Evolutionary conservation across 768 basidiomycete genomes (phyloP), one percentile per base, ranked within the genome.

Genomic region (Boletellus ananiceps): DNA sequence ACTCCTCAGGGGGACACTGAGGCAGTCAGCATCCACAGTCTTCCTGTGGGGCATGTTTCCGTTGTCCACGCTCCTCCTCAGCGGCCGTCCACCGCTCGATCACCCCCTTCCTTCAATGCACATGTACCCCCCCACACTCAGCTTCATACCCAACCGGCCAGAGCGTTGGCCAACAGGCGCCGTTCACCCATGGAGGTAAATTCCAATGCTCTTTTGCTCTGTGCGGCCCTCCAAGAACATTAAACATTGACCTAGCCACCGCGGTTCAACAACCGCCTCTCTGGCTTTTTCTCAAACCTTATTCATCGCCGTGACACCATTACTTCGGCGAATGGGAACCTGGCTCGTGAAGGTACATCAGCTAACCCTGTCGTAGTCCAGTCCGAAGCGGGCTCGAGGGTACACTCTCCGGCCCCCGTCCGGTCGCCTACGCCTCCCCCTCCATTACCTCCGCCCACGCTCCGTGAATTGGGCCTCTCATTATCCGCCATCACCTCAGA

Each of bases 211-310:
- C 36, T 48, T 8, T 51, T 37, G 42, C 40, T 53, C 43, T 40
- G 35, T 40, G 23, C 25, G 32, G 40, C 13, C 41, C 42, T 40
- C 36, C 46, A 47, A 44, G 46, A 38, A 40, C 42, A 45, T 52
- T 56, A 15, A 53, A 8, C 18, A 42, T 48, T 14, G 33, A 32
- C 48, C 41, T 60, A 59, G 57, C 63, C 84, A 77, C 66, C 69
- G 51, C 83, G 88, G 49, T 70, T 83, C 34, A 76, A 84, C 23
- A 88, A 83, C 62, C 78, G 89, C 25, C 73, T 92, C 27, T 92
- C 90, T 21, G 89, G 89, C n/a, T 92, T 92, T 68, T 83, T 91
- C 64, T 84, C 80, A 14, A 81, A 80, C 58, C 75, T 92, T 50
- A 86, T 92, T 6, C 82, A 86, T 61, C 80, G 88, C 48, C 78